Percentiles rank a stretch among this genome's conserved stretches.
Evolutionary conservation across 257 asterid species (phyloP).

Genomic region (Craterostigma plantagineum): DNA sequence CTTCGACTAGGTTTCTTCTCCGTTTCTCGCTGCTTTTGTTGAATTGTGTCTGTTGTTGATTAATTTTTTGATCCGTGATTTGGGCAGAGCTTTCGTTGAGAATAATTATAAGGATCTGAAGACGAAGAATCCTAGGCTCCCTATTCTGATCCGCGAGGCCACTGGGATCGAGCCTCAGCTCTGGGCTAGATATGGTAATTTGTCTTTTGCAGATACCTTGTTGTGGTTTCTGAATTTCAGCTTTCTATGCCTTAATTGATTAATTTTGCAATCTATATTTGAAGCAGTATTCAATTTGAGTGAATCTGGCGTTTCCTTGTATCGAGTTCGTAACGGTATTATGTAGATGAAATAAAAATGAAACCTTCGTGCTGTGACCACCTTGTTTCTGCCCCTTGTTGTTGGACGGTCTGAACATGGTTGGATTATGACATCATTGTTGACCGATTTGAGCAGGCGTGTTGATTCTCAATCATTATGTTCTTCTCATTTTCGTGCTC

Average conservation of each 20-base stretch:
- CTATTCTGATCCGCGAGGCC: conserved; percentile 81
- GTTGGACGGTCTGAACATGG: no score
- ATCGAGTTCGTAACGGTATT: no score
- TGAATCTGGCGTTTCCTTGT: no score
- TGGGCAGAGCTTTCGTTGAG: conserved; percentile 52
- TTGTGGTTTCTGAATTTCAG: conserved; percentile 1
- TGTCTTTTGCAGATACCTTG: neutral
- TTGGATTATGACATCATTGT: no score
- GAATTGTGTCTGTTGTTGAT: neutral
- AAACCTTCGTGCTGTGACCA: no score
- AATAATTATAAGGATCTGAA: conserved; percentile 81
- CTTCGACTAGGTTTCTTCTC: conserved; percentile 42
- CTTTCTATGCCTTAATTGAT: neutral
- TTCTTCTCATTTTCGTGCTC: no score
- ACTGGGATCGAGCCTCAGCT: conserved; percentile 73
- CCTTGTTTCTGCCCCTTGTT: no score
- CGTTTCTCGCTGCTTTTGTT: conserved; percentile 1
- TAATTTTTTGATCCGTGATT: neutral
- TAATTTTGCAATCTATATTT: neutral
- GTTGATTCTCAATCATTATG: no score
- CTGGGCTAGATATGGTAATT: conserved; percentile 86
- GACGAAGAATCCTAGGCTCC: conserved; percentile 69
- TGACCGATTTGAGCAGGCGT: no score
- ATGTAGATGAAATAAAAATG: no score
- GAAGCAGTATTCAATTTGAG: no score